Percentiles rank a stretch among this genome's conserved stretches.
phyloP scores from a whole-genome alignment of 495 filamentous ascomycete species.

The Massariosphaeria phaeospora region DNA sequence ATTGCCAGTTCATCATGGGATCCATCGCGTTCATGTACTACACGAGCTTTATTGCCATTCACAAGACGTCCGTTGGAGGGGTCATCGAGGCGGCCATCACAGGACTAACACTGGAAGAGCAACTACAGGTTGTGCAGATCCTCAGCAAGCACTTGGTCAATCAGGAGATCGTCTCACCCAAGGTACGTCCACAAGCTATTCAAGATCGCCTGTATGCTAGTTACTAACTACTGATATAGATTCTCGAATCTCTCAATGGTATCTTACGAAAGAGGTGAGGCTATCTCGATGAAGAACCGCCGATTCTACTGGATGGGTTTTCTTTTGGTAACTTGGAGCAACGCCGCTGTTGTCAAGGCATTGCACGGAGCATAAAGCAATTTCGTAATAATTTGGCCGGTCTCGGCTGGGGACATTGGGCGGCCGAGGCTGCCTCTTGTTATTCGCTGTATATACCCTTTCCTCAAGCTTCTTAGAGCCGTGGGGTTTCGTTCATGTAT shows the following conservation, averaged over 20 bases:
- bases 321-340: no score
- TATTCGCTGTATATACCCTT: constrained; percentile 11
- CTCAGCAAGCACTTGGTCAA: constrained; percentile 81
- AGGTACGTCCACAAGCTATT: constrained; percentile 20
- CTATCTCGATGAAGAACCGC: no score
- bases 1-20: constrained; percentile 99
- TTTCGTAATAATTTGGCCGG: background rate
- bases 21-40: constrained; percentile 98
- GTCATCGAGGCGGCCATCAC: constrained; percentile 87
- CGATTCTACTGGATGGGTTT: no score
- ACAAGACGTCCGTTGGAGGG: constrained; percentile 72
- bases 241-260: background rate
- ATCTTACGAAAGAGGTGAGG: constrained; percentile 8
- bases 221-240: background rate
- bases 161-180: constrained; percentile 60
- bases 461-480: background rate
- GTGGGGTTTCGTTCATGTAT: background rate
- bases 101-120: constrained; percentile 75
- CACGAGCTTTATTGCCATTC: constrained; percentile 89
- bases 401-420: background rate
- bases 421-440: no score
- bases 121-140: constrained; percentile 79
- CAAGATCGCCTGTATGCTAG: no score
- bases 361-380: no score
- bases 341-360: no score